Conservation (phyloP, 495 filamentous ascomycete genomes). For the Sordaria brevicollis region DNA sequence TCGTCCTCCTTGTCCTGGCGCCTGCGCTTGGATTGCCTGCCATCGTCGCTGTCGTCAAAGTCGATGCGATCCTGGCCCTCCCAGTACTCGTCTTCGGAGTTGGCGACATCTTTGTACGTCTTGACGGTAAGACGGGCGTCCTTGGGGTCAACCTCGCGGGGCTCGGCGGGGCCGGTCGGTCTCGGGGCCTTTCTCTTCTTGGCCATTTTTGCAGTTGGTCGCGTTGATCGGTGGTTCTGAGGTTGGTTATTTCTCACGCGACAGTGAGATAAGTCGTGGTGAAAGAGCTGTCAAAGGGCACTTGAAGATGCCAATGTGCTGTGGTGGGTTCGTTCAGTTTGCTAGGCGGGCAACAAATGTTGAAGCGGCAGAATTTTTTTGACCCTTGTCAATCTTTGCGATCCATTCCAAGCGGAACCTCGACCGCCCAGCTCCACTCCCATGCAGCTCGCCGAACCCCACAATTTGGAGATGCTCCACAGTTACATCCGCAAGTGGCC, state of each 20-base stretch:
- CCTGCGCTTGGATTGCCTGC: conserved; percentile 64
- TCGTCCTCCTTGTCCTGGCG: conserved; percentile 52
- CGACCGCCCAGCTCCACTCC: neutral
- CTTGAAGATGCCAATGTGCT: neutral
- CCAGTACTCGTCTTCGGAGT: conserved; percentile 88
- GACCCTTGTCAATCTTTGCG: neutral
- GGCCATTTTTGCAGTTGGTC: conserved; percentile 43
- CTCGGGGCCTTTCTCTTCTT: conserved; percentile 70
- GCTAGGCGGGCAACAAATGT: neutral
- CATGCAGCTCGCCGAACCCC: neutral
- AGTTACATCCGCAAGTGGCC: neutral
- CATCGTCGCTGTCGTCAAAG: conserved; percentile 73
- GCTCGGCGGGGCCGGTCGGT: conserved; percentile 26
- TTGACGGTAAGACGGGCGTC: conserved; percentile 50
- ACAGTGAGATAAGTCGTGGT: neutral
- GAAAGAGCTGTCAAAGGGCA: neutral
- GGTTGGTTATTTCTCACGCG: neutral
- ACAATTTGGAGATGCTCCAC: neutral
- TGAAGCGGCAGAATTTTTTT: neutral
- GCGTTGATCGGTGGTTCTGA: neutral
- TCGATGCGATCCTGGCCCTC: conserved; percentile 73
- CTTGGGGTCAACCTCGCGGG: conserved; percentile 40
- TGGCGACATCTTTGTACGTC: conserved; percentile 75
- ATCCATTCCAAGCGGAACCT: neutral
- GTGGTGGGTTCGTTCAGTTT: neutral